phyloP scores from a whole-genome alignment of 2,329 filamentous ascomycete genomes.

The Epichloe festucae region DNA sequence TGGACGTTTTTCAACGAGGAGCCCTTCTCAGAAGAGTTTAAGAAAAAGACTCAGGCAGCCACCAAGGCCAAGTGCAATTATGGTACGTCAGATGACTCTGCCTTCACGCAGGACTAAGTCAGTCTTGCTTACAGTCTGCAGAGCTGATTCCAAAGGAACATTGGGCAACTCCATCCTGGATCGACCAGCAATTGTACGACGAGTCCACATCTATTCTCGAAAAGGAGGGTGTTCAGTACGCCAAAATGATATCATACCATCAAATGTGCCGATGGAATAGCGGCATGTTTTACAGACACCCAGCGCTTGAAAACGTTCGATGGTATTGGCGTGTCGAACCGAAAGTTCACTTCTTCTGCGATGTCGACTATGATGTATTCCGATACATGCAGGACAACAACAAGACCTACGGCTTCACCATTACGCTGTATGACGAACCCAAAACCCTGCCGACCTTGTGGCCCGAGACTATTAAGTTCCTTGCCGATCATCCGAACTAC shows the following conservation, averaged over 20 bases:
- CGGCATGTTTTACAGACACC: slow-evolving; percentile 94
- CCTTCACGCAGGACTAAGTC: neutral
- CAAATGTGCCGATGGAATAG: slow-evolving; percentile 99
- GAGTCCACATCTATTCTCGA: slow-evolving; percentile 75
- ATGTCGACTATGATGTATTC: slow-evolving; percentile 97
- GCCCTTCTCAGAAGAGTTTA: slow-evolving; percentile 89
- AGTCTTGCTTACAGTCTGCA: slow-evolving; percentile 19
- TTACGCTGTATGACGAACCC: slow-evolving; percentile 89
- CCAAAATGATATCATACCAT: slow-evolving; percentile 79
- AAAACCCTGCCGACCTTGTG: slow-evolving; percentile 77
- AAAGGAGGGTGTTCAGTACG: slow-evolving; percentile 83
- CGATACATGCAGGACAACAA: slow-evolving; percentile 96
- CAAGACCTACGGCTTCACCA: slow-evolving; percentile 98
- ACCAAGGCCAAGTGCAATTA: slow-evolving; percentile 85
- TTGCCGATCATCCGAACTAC: slow-evolving; percentile 72
- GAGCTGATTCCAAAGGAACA: slow-evolving; percentile 89
- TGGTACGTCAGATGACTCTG: slow-evolving; percentile 37
- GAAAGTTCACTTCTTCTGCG: slow-evolving; percentile 98
- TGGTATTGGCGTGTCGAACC: slow-evolving; percentile 99
- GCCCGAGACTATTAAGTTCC: slow-evolving; percentile 90
- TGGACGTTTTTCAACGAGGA: slow-evolving; percentile 99
- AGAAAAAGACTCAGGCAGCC: slow-evolving; percentile 60
- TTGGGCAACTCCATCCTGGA: slow-evolving; percentile 87
- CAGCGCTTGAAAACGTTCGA: slow-evolving; percentile 64
- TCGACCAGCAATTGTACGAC: slow-evolving; percentile 72